phyloP scores from a whole-genome alignment of 2,329 filamentous ascomycete genomes.

The Colletotrichum tanaceti region DNA sequence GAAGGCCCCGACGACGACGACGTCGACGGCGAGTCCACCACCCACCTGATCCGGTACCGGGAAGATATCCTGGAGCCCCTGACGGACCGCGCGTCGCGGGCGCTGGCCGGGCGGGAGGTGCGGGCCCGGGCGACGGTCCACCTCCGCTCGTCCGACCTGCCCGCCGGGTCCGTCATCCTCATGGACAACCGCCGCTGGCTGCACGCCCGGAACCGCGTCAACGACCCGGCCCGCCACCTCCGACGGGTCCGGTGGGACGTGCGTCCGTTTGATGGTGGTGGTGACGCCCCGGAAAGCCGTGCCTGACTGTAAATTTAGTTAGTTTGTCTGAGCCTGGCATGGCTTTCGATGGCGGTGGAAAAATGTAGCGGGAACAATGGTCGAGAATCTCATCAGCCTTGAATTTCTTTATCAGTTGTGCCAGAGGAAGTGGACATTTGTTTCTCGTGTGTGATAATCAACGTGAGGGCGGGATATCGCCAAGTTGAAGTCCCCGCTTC shows the following conservation, averaged over 20 bases:
- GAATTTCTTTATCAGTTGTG: no score
- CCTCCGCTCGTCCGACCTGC: conserved; percentile 46
- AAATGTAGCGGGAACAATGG: background rate
- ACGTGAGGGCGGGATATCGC: no score
- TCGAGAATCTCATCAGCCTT: no score
- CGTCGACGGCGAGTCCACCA: conserved; percentile 6
- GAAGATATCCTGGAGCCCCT: conserved; percentile 49
- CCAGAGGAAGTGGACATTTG: no score
- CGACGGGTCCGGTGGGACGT: conserved; percentile 52
- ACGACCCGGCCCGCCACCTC: conserved; percentile 50
- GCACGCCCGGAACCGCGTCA: conserved; percentile 49
- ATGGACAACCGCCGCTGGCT: conserved; percentile 52
- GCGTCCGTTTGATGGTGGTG: conserved; percentile 46
- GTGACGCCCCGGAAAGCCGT: background rate
- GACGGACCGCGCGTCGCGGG: conserved; percentile 40
- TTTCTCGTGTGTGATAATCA: no score
- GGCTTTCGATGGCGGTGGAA: no score
- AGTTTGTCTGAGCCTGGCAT: conserved; percentile 7
- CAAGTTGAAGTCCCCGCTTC: no score
- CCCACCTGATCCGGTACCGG: conserved; percentile 50
- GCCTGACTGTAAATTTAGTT: no score
- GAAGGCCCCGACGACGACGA: no score
- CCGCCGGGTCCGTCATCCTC: conserved; percentile 47
- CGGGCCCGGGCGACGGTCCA: conserved; percentile 42
- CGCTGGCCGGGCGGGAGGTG: conserved; percentile 38